These are phyloP conservation scores for Colletotrichum costaricense DNA, from an alignment of 2,329 filamentous ascomycete genomes.

Conservation along the genomic window DNA sequence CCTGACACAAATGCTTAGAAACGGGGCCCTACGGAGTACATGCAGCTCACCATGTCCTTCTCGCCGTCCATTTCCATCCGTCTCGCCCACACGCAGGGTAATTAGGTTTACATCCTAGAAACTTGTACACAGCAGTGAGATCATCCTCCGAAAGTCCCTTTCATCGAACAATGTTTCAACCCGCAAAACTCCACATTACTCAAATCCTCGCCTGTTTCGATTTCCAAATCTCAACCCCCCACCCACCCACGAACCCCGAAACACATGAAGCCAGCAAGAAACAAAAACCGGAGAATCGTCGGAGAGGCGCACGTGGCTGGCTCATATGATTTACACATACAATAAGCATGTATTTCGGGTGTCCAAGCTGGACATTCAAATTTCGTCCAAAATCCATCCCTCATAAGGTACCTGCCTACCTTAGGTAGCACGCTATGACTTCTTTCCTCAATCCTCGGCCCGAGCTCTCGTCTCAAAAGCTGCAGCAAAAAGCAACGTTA, in stretches of 20 bases:
- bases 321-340: neutral
- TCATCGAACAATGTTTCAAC: neutral
- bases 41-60: neutral
- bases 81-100: too few species aligned
- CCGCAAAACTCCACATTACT: neutral
- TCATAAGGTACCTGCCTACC: too few species aligned
- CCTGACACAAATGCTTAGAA: neutral
- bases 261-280: neutral
- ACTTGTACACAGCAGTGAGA: neutral
- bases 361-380: too few species aligned
- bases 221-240: neutral
- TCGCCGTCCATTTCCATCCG: neutral
- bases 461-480: neutral
- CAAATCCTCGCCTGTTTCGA: neutral
- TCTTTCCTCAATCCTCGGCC: neutral
- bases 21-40: neutral
- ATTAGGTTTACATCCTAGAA: neutral
- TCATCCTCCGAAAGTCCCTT: neutral
- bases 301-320: neutral
- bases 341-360: neutral
- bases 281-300: neutral
- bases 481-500: neutral
- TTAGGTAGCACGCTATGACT: neutral
- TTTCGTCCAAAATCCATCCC: neutral
- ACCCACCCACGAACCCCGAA: neutral